Percentiles rank a stretch among this genome's conserved stretches.
These are phyloP conservation scores for Alternaria triticimaculans DNA, from an alignment of 2,329 filamentous ascomycete genomes.

Conservation along the genomic window DNA sequence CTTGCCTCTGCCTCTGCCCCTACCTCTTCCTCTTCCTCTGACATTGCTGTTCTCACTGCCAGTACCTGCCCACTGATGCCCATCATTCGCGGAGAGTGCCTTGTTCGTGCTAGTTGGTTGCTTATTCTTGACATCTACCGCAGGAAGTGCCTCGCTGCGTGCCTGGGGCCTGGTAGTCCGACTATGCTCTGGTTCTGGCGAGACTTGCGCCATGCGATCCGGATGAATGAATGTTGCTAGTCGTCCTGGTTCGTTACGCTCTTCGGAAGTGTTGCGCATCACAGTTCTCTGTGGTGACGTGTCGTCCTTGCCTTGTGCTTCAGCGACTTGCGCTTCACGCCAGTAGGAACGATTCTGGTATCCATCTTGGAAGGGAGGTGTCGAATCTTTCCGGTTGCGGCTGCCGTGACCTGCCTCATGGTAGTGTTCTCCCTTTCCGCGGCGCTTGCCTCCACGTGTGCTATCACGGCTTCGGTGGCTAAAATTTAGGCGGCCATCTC, in stretches of 20 bases:
- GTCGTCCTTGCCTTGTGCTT: background rate
- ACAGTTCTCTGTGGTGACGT: background rate
- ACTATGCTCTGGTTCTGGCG: background rate
- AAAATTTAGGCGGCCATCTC: background rate
- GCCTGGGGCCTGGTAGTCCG: background rate
- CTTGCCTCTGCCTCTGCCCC: background rate
- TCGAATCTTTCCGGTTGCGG: background rate
- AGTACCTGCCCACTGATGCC: conserved; percentile 1
- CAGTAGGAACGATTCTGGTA: background rate
- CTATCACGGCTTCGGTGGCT: background rate
- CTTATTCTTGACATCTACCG: background rate
- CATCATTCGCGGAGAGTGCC: background rate
- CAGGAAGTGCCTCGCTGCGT: background rate
- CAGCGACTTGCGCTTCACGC: background rate
- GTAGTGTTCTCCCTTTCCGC: background rate
- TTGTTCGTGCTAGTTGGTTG: background rate
- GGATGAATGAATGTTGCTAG: background rate
- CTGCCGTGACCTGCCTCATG: background rate
- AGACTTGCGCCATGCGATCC: background rate
- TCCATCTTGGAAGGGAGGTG: background rate
- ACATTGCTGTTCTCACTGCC: background rate
- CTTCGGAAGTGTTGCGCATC: background rate
- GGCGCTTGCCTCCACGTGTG: background rate
- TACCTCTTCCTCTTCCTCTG: background rate
- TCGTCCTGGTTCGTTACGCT: background rate